Percentiles rank a stretch among this genome's conserved stretches.
These are phyloP conservation scores for Penicillium waksmanii DNA, from an alignment of 495 filamentous ascomycete species.

Conservation along the genomic window DNA sequence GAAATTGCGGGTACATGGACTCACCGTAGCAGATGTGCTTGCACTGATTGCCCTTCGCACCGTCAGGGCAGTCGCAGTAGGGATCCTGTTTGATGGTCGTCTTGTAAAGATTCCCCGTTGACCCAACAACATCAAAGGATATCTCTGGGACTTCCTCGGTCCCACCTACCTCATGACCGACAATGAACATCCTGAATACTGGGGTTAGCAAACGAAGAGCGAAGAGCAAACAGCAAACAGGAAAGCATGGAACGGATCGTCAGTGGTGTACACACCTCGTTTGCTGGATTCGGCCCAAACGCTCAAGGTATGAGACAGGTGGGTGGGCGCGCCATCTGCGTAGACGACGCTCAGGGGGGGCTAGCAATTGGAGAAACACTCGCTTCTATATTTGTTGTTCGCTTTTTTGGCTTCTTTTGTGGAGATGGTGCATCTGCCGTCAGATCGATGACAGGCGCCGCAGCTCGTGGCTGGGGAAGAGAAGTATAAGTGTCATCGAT, in stretches of 20 bases:
- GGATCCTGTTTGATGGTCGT: slow-evolving; percentile 59
- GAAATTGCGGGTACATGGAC: neutral
- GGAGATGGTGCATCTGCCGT: no score
- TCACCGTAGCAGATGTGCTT: slow-evolving; percentile 72
- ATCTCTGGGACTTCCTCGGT: slow-evolving; percentile 51
- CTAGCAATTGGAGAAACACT: no score
- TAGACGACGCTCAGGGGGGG: neutral
- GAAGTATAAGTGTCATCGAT: no score
- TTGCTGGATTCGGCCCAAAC: neutral
- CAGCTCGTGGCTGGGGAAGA: no score
- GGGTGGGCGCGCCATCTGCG: neutral
- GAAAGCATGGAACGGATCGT: neutral
- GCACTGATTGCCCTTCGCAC: slow-evolving; percentile 67
- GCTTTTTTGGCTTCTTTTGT: no score
- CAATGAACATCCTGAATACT: slow-evolving; percentile 58
- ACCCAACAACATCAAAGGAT: slow-evolving; percentile 69
- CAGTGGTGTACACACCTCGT: neutral
- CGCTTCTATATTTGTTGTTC: no score
- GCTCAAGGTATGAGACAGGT: neutral
- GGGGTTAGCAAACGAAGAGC: neutral
- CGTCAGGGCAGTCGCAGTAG: slow-evolving; percentile 70
- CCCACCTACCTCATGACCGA: slow-evolving; percentile 49
- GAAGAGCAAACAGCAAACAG: neutral
- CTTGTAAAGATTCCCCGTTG: slow-evolving; percentile 77
- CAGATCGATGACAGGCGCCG: no score